Evolutionary conservation across 2,329 filamentous ascomycete species (phyloP), one percentile per base, ranked within the genome.

Genomic region (Zymoseptoria tritici): DNA sequence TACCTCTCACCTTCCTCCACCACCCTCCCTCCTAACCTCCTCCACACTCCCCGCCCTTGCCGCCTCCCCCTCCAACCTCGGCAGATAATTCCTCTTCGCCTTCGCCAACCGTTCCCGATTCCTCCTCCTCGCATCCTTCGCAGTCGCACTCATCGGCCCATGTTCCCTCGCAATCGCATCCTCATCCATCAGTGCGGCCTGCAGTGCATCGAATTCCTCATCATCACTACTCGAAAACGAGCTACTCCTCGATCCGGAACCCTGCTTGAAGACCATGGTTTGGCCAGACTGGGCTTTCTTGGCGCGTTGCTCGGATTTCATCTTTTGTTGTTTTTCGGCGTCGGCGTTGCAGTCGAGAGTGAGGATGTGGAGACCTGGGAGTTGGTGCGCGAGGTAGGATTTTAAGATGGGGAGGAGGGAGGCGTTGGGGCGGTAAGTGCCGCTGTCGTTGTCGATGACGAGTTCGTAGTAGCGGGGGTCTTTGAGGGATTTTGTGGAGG

Each of bases 381-480:
- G 85, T 65, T 93, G 91, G 22, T 73, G 74, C 31, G 85, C 77
- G 2, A 97, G 75, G 70, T 91, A 96, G 9, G 79, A 70, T 56
- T 87, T 85, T 1, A 97, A 79, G 0, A 86, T 72, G 0, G 89
- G 89, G 1, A 97, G 81, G 9, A 90, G 80, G 9, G 85, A 81
- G 58, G 88, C 88, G 70, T 95, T 91, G 0, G 93, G 93, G 0
- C 93, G 84, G 73, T 97, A 97, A 0, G 93, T 97, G 9, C 93
- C 93, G 57, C 87, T 91, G 74, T 96, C 93, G 70, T 97, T 97
- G 78, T 97, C 93, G 70, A 97, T 97, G 64, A 94, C 80, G 8
- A 97, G 83, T 72, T 96, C 88, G 73, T 96, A 97, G 71, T 83
- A 76, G 4, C 72, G 68, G 0, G 84, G 83, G 57, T 86, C 81